phyloP scores from a whole-genome alignment of 768 basidiomycete genomes.

The Rhodotorula sphaerocarpa region DNA sequence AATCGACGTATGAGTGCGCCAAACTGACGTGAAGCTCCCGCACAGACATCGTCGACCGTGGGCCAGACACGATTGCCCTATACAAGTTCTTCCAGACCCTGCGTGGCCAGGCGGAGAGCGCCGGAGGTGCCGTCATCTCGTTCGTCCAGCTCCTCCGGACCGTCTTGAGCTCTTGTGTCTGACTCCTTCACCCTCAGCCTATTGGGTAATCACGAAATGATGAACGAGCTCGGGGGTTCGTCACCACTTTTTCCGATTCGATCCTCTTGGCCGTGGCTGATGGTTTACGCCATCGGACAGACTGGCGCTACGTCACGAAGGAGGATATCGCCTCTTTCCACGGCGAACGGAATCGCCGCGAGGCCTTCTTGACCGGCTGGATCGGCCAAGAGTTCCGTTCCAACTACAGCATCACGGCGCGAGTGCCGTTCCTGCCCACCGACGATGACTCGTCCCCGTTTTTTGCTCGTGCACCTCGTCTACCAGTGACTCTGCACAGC shows the following conservation, averaged over 20 bases:
- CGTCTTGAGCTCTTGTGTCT: too few species aligned
- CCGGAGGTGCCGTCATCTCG: slow-evolving; percentile 65
- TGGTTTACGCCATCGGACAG: slow-evolving; percentile 14
- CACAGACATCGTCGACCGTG: slow-evolving; percentile 50
- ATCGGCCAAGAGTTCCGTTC: slow-evolving; percentile 55
- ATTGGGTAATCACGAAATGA: slow-evolving; percentile 93
- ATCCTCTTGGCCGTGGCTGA: not conserved
- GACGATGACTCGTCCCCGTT: slow-evolving; percentile 47
- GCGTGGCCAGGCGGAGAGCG: slow-evolving; percentile 60
- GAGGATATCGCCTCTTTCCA: slow-evolving; percentile 24
- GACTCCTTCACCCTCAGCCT: slow-evolving; percentile 40
- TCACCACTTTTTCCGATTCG: not conserved
- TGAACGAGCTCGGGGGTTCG: slow-evolving; percentile 63
- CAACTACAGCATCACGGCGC: slow-evolving; percentile 68
- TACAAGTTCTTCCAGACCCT: slow-evolving; percentile 78
- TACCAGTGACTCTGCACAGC: slow-evolving; percentile 50
- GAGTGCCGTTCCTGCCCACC: slow-evolving; percentile 61
- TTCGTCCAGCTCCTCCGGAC: not conserved
- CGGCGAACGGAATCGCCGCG: slow-evolving; percentile 26
- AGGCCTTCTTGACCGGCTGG: slow-evolving; percentile 33
- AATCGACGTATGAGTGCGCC: too few species aligned
- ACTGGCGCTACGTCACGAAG: slow-evolving; percentile 33
- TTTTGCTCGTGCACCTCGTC: slow-evolving; percentile 48
- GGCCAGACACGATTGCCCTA: slow-evolving; percentile 78
- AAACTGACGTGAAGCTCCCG: not conserved